Base-by-base conservation (phyloP, 148 eudicot species). In the Arbutus unedo region DNA sequence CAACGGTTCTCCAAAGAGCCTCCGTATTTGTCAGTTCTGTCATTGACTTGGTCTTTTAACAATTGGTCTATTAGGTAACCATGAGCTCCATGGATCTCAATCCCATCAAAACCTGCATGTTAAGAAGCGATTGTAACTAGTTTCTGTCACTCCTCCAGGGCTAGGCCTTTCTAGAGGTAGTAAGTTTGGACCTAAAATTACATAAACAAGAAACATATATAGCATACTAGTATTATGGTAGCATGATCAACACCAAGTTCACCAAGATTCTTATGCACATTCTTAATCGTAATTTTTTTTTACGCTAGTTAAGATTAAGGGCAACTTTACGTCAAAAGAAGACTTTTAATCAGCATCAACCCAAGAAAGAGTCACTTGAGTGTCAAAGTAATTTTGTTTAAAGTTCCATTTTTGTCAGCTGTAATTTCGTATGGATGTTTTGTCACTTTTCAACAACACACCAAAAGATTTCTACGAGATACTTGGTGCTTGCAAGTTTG, bases 41-140 rank as follows among this genome's bases (percentile, higher is more conserved):
- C 75, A 71, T 71, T 71, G n/a, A 71, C 50, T 71, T 44, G 75
- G 49, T 71, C 49, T 71, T 88, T 88, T 70, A 88, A 48, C 50
- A 88, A 88, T 31, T 88, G 90, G 8, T 88, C 90, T 8, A 88
- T 86, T 66, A 88, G 79, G 78, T 88, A 88, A 74, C 88, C 90
- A 56, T 88, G 76, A 49, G 90, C 90, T 16, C 88, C 90, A 48
- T 88, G 90, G 81, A 85, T 85, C 78, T 85, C 88, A 31, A 85
- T 81, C 43, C 88, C 88, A 45, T 88, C 90, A 81, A 88, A 88
- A 51, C 90, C 90, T 85, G 38, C 38, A 31, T 31, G 3, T 62
- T 62, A 21, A 62, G n/a, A 62, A 62, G 31, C n/a, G 13, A 62
- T 62, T 62, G 8, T 62, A 7, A 7, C 1, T 31, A 31, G 6